Evolutionary conservation across 768 basidiomycete species (phyloP).

Genomic region (Tulasnella sp.): DNA sequence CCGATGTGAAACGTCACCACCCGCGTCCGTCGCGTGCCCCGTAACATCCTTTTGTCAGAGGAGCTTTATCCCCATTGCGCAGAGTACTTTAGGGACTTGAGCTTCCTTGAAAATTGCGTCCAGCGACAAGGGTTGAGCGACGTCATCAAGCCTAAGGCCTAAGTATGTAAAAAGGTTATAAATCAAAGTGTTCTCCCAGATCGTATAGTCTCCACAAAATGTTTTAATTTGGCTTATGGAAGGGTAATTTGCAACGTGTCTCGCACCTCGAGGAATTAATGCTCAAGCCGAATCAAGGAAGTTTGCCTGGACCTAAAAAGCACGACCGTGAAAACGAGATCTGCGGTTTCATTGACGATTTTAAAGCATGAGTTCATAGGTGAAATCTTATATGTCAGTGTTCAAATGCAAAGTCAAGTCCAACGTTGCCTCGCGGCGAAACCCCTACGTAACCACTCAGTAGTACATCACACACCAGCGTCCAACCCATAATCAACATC

Average conservation of each 20-base stretch:
- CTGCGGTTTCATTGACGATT: too few species aligned
- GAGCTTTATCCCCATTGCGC: slow-evolving; percentile 30
- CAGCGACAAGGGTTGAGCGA: slow-evolving; percentile 33
- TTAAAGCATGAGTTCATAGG: too few species aligned
- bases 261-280: too few species aligned
- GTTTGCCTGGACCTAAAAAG: too few species aligned
- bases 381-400: too few species aligned
- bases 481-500: neutral
- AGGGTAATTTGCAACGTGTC: too few species aligned
- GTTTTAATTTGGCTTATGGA: neutral
- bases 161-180: neutral
- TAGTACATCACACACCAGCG: neutral
- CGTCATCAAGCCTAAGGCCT: slow-evolving; percentile 14
- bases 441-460: too few species aligned
- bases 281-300: too few species aligned
- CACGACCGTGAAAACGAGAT: too few species aligned
- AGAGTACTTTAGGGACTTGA: slow-evolving; percentile 33
- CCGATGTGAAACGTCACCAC: slow-evolving; percentile 32
- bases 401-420: too few species aligned
- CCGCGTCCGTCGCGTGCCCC: slow-evolving; percentile 28
- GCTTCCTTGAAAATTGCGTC: slow-evolving; percentile 35
- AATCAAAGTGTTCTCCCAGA: neutral
- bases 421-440: too few species aligned
- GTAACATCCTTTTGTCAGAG: slow-evolving; percentile 35
- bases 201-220: neutral